Evolutionary conservation across 345 rosid species (phyloP), one percentile per base, ranked within the genome.

Genomic region (Anacardium occidentale): DNA sequence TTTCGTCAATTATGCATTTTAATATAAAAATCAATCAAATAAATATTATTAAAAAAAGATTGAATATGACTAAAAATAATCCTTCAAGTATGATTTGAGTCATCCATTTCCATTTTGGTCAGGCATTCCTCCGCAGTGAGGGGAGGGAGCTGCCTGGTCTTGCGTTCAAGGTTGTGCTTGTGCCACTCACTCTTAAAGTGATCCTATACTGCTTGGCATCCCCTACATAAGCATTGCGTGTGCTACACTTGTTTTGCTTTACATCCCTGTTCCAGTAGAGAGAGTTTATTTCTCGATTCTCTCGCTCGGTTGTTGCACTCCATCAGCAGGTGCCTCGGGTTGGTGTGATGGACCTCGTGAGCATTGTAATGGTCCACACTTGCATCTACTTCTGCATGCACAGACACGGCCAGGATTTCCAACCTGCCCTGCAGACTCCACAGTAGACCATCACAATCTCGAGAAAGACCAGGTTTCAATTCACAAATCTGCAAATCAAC

Each of bases 131-230:
- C 99, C 0, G 88, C 87, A 7, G 88, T 76, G 58, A 92, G 87
- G 17, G 98, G 94, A 70, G 93, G 91, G 7, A 92, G 96, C 62
- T 91, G 87, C 58, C 83, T 83, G 70, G 96, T 92, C 85, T 95
- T 95, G 51, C 97, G 93, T 82, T 81, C 91, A 71, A 95, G 74
- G 76, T 95, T 95, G 72, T 95, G 98, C 81, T 89, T 95, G 85
- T 92, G 99, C 99, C 98, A 95, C 5, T 91, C 96, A 29, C 91
- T 95, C 90, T 91, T 92, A 66, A 86, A 95, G 73, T 95, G 99
- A 44, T 89, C 93, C 99, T 89, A 37, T 89, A 92, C 78, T 85
- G 84, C 80, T 89, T 91, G 72, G 96, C 78, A 55, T 91, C 94
- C 26, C 96, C 98, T 26, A 91, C 83, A 26, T 81, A 69, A 1